Base-by-base conservation (phyloP, 108 stramenopile species). In the Cyclotella sp. region DNA sequence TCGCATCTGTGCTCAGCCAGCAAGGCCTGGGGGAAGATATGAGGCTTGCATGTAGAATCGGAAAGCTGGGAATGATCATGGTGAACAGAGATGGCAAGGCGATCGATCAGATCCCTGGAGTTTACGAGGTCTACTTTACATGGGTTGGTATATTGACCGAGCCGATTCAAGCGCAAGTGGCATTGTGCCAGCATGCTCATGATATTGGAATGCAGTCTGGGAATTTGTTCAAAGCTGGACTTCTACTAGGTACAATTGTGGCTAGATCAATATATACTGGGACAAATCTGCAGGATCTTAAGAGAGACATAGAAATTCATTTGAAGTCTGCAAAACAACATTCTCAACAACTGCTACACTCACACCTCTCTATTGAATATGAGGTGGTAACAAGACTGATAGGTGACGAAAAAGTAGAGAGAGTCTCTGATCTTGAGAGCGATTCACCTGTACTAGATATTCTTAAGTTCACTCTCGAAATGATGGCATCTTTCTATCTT, bases 121-220 rank as follows among this genome's bases (percentile, higher is more conserved):
- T 75, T 9, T 63, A 43, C 26, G 16, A 12, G 21, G 1, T 28
- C 6, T 72, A 65, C 54, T 75, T 65, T 29, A 21, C 40, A 6
- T 14, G 24, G 3, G 15, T 75, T 65, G 63, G 43, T 2, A 34
- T 57, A 52, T 34, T 52, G 27, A 57, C 27, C 12, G 74, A 65
- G 54, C 74, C 74, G 9, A 44, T 75, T n/a, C 74, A 75, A 75
- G 29, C 63, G 53, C 55, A 63, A 44, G 51, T 60, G 19, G 54
- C 42, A 30, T 65, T 65, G 74, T 42, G 54, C 12, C 63, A 30
- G 27, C 27, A 41, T 30, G 74, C 51, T 49, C 71, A 44, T 57
- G 77, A 72, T 22, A 26, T 58, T 26, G 77, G 70, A 54, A 58
- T 78, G 63, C 40, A 58, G 44, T 9, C 12, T 5, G 77, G 77